These are phyloP conservation scores for Boehmeria nivea DNA, from an alignment of 306 rosid species.

Conservation along the genomic window DNA sequence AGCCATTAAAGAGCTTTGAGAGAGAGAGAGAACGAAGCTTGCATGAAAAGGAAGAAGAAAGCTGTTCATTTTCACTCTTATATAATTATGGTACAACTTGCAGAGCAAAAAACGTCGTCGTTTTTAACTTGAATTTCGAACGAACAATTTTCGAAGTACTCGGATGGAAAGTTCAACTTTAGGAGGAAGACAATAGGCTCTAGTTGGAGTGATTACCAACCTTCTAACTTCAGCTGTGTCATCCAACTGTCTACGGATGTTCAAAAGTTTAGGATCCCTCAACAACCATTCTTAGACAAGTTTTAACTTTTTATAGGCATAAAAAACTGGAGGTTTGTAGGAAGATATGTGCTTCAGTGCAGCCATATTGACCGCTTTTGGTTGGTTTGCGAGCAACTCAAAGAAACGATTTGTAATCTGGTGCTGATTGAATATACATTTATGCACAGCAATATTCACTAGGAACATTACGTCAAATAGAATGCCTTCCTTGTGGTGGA, in stretches of 20 bases:
- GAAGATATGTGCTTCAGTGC: conserved; percentile 66
- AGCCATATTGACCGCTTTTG: conserved; percentile 65
- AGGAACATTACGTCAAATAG: conserved; percentile 61
- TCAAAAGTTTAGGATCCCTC: conserved; percentile 54
- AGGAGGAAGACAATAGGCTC: no score
- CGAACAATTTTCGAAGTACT: conserved; percentile 67
- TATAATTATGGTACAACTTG: no score
- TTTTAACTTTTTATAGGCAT: conserved; percentile 52
- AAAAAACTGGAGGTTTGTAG: conserved; percentile 50
- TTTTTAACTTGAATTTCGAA: no score
- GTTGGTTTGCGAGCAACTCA: conserved; percentile 49
- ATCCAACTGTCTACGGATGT: conserved; percentile 55
- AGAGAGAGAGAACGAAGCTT: no score
- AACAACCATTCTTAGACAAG: conserved; percentile 64
- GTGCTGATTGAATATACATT: conserved; percentile 59
- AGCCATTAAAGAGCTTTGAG: no score
- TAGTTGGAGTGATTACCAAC: no score
- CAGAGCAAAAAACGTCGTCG: no score
- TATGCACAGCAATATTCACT: conserved; percentile 62
- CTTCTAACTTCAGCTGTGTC: no score
- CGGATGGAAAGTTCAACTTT: conserved; percentile 75
- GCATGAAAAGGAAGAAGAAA: no score
- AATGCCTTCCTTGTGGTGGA: conserved; percentile 36
- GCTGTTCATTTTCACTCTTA: no score
- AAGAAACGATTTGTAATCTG: conserved; percentile 49